phyloP scores from a whole-genome alignment of 495 filamentous ascomycete species.

The Tuber microsphaerosporum region DNA sequence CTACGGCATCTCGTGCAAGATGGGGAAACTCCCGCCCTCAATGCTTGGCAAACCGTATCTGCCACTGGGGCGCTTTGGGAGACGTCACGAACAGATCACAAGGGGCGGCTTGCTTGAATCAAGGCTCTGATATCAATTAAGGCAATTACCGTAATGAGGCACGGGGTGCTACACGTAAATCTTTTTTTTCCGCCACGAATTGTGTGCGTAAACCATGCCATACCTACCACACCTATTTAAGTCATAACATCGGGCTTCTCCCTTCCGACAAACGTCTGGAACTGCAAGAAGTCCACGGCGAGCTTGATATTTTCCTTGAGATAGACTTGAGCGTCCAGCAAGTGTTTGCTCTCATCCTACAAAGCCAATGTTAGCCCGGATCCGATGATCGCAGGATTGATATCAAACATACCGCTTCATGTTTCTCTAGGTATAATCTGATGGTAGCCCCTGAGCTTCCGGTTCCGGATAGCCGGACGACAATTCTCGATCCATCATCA shows the following conservation, averaged over 20 bases:
- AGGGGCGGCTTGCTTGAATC: not conserved
- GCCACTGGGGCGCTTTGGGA: not conserved
- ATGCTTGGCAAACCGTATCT: not conserved
- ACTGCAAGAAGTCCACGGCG: conserved; percentile 72
- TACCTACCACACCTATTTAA: conserved; percentile 44
- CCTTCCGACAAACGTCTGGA: conserved; percentile 82
- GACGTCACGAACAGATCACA: not conserved
- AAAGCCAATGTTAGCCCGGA: conserved; percentile 33
- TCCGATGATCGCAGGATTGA: not conserved
- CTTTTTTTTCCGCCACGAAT: not conserved
- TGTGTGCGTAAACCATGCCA: not conserved
- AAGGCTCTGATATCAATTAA: not conserved
- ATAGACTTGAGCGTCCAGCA: conserved; percentile 82
- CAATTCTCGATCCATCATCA: conserved; percentile 86
- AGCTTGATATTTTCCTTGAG: conserved; percentile 78
- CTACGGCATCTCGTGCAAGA: not conserved
- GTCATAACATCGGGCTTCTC: conserved; percentile 94
- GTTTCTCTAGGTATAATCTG: conserved; percentile 90
- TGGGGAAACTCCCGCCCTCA: not conserved
- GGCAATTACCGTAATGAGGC: not conserved
- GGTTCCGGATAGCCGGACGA: conserved; percentile 88
- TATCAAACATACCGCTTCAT: conserved; percentile 48
- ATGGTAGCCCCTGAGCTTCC: conserved; percentile 93
- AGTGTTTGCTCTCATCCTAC: conserved; percentile 65
- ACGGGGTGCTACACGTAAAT: not conserved